Base-by-base conservation (phyloP, 495 filamentous ascomycete species). In the Neurospora intermedia region DNA sequence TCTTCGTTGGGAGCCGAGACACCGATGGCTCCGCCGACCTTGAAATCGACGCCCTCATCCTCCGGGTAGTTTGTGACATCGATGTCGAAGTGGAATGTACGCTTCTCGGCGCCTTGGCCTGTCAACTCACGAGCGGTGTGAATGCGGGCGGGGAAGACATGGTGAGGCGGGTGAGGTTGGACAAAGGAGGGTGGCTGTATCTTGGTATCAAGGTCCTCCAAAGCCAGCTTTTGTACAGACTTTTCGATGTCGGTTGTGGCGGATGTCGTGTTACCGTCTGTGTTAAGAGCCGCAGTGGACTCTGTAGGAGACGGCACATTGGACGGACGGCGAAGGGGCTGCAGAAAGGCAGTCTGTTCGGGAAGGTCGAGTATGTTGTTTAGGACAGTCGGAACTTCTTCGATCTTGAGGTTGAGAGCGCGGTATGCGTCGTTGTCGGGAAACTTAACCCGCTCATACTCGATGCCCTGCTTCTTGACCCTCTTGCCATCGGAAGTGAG, bases 41-140 rank as follows among this genome's bases (percentile, higher is more conserved):
- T 93, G 83, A 99, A 99, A 82, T 98, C 96, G 5, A 95, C 88
- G 72, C 88, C 88, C 46, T 92, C 90, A 82, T 95, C 93, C 38
- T 89, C 90, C 0, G 96, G 96, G 76, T 99, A 99, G 79, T 97
- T 90, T 39, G 96, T 98, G 59, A 99, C 92, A 76, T 98, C 96
- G 46, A 99, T 88, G 74, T 98, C 96, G 76, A 98, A 98, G 80
- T 99, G 96, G 81, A 93, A 97, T 0, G 96, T 99, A 59, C 94
- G 86, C 86, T 98, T 98, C 84, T 95, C 92, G 13, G 96, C 96
- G n/a, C 94, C 94, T n/a, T 86, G 83, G 74, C 89, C 90, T 1
- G 96, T 99, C 73, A 99, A 82, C 80, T 97, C 94, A 39, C 96
- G 91, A 1, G 93, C 89, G 77, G 88, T 88, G 79, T 92, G 89